These are phyloP conservation scores for Lipomyces kockii DNA, from an alignment of 805 yeast genomes.

Conservation along the genomic window DNA sequence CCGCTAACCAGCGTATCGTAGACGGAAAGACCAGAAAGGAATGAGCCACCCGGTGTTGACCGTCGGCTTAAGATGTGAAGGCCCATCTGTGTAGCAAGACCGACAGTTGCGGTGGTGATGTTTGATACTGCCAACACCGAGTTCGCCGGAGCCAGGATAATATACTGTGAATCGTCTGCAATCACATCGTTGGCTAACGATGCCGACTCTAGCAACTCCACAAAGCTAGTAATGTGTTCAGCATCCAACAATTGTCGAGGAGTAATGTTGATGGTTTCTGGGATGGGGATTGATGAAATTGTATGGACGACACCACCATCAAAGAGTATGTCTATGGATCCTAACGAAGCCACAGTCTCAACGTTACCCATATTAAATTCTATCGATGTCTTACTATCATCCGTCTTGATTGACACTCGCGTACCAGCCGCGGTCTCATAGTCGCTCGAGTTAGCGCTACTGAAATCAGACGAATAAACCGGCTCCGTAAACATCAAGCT, in stretches of 20 bases:
- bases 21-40: conserved; percentile 12
- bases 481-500: conserved; percentile 28
- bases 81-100: conserved; percentile 24
- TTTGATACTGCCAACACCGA: conserved; percentile 11
- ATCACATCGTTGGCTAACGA: conserved; percentile 14
- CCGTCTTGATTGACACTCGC: conserved; percentile 12
- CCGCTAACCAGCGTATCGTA: conserved; percentile 27
- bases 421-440: conserved; percentile 25
- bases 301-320: conserved; percentile 31
- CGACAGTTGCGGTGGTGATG: conserved; percentile 18
- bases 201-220: conserved; percentile 25
- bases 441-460: not conserved
- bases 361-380: conserved; percentile 1
- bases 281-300: conserved; percentile 25
- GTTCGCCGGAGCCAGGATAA: conserved; percentile 31
- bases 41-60: conserved; percentile 12
- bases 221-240: conserved; percentile 18
- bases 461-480: conserved; percentile 17
- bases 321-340: conserved; percentile 21
- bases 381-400: not conserved
- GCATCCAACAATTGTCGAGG: conserved; percentile 28
- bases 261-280: conserved; percentile 27
- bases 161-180: conserved; percentile 19
- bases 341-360: conserved; percentile 2
- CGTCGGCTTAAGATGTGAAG: conserved; percentile 27